Base-by-base conservation (phyloP, 1,284 basidiomycete genomes). In the Xerocomus alliaceus region DNA sequence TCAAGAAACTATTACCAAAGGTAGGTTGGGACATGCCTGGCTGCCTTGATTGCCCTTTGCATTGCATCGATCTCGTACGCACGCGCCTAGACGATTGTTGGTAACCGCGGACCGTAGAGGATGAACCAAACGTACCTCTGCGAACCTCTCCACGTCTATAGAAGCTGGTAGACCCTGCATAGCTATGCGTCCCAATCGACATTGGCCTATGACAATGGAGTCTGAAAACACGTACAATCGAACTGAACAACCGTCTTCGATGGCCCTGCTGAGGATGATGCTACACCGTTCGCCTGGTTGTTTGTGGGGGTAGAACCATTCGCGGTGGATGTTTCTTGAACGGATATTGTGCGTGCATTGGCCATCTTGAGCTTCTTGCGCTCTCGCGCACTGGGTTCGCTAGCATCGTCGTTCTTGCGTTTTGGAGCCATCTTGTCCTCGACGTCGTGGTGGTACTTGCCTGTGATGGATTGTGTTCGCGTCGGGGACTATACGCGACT, bases 11-110 rank as follows among this genome's bases (percentile, higher is more conserved):
- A n/a, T 29, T 2, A 44, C 31, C 11, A 9, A 22, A 18, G 15
- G 3, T 49, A 42, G 12, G 0, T 18, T 4, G 8, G 11, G 42
- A 66, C 81, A 56, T 68, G 90, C 94, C 87, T 85, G 42, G 93
- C 89, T 44, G 81, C 82, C 75, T 91, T 87, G 82, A 97, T 95
- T 0, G 93, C 89, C 28, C 82, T 84, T 65, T 95, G 88, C 88
- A 97, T 93, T 0, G 94, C 92, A 49, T 85, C 80, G 58, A 97
- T 94, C 78, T 98, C 95, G 70, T 93, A 93, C 6, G 88, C 84
- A 63, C 95, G 83, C 24, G 93, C 87, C 93, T 96, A 64, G 9
- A 39, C 32, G 55, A 37, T 45, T 1, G 58, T 63, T 44, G 2
- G 44, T 26, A 12, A 26, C 10, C 2, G 22, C 5, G 0, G 32